phyloP scores from a whole-genome alignment of 2,329 filamentous ascomycete species.

The Orbilia ellipsospora region DNA sequence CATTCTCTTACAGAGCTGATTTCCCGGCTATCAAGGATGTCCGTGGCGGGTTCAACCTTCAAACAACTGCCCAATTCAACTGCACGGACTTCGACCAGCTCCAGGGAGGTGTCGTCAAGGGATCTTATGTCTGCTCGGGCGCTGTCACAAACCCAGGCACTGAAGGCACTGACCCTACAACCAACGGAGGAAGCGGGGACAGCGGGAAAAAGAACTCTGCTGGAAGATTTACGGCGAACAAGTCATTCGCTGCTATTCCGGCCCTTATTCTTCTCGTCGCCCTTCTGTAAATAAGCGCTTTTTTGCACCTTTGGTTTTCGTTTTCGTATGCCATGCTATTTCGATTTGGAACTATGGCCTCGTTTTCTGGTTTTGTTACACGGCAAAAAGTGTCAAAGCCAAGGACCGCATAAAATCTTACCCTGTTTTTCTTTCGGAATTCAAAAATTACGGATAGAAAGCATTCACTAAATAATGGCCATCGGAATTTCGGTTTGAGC shows the following conservation, averaged over 20 bases:
- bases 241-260: conserved; percentile 55
- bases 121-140: conserved; percentile 56
- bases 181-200: conserved; percentile 59
- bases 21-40: conserved; percentile 76
- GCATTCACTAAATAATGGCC: conserved; percentile 35
- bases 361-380: neutral
- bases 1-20: conserved; percentile 69
- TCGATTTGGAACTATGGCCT: conserved; percentile 50
- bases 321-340: conserved; percentile 54
- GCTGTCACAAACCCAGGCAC: conserved; percentile 51
- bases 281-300: conserved; percentile 50
- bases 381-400: neutral
- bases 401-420: neutral
- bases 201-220: conserved; percentile 61
- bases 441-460: conserved; percentile 45
- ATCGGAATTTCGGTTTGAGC: conserved; percentile 10
- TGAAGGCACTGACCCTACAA: conserved; percentile 51
- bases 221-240: conserved; percentile 58
- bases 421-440: conserved; percentile 18
- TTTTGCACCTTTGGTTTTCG: conserved; percentile 45
- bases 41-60: conserved; percentile 76
- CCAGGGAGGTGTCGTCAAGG: conserved; percentile 62
- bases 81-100: conserved; percentile 68
- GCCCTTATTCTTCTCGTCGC: conserved; percentile 64
- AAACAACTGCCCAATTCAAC: conserved; percentile 72